Percentiles rank a stretch among this genome's conserved stretches.
phyloP scores from a whole-genome alignment of 2,329 filamentous ascomycete genomes.

The Blastomyces parvus region DNA sequence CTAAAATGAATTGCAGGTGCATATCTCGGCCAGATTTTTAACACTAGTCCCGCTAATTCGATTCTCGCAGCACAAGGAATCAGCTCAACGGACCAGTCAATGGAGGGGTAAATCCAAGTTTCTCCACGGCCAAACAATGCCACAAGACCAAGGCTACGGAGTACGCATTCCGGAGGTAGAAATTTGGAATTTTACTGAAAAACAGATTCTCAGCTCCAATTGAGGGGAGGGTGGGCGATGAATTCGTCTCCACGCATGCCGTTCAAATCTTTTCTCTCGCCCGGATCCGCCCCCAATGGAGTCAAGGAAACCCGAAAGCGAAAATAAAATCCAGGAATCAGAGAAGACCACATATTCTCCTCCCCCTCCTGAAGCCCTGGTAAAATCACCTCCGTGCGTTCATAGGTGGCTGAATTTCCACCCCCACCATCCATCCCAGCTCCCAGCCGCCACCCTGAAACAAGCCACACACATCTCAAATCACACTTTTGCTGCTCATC shows the following conservation, averaged over 20 bases:
- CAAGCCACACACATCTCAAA: neutral
- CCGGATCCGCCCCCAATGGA: neutral
- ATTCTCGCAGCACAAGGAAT: neutral
- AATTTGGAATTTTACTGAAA: neutral
- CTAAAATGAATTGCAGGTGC: neutral
- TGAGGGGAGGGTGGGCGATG: no score
- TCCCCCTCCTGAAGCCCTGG: neutral
- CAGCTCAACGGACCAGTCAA: neutral
- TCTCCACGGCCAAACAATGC: neutral
- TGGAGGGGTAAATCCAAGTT: neutral
- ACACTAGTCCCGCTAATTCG: neutral
- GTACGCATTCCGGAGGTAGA: neutral
- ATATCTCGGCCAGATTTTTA: neutral
- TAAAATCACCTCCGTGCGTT: neutral
- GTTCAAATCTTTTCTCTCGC: no score
- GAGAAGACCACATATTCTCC: neutral
- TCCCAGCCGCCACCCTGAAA: neutral
- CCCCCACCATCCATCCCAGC: neutral
- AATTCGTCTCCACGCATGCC: no score
- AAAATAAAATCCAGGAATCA: neutral
- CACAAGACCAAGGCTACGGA: neutral
- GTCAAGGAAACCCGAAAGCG: neutral
- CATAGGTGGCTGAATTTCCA: neutral
- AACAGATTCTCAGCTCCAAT: neutral
- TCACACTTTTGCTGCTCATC: neutral